Evolutionary conservation across 306 rosid species (phyloP).

Genomic region (Acacia crassicarpa): DNA sequence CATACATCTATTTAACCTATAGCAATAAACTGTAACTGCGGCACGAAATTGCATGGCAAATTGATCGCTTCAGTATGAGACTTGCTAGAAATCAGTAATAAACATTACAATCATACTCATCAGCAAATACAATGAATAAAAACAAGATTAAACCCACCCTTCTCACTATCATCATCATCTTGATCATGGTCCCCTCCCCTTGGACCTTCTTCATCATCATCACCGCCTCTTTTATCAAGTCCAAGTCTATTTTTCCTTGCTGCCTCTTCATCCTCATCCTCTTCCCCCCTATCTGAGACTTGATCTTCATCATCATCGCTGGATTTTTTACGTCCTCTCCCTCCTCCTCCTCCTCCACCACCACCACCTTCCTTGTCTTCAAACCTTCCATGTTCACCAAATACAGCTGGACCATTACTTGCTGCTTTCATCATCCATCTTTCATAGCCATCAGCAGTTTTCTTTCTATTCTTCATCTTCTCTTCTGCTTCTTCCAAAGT

Average conservation of each 20-base stretch:
- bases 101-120: neutral
- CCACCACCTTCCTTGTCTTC: conserved; percentile 71
- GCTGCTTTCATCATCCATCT: conserved; percentile 99
- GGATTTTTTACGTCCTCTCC: conserved; percentile 63
- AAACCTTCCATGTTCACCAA: conserved; percentile 73
- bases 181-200: conserved; percentile 10
- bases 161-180: conserved; percentile 3
- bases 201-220: conserved; percentile 1
- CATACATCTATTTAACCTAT: neutral
- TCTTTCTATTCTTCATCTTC: conserved; percentile 91
- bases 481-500: conserved; percentile 81
- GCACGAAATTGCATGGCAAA: neutral
- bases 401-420: conserved; percentile 79
- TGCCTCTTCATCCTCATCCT: conserved; percentile 86
- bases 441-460: conserved; percentile 97
- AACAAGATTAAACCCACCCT: neutral
- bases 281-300: conserved; percentile 90
- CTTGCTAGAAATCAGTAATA: neutral
- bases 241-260: conserved; percentile 73
- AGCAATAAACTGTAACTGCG: neutral
- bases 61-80: neutral
- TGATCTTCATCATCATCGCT: conserved; percentile 63
- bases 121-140: neutral
- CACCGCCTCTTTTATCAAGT: conserved; percentile 41
- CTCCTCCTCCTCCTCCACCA: conserved; percentile 48